Conservation (phyloP, 1,284 basidiomycete genomes). For the Macrocystidia cucumis region DNA sequence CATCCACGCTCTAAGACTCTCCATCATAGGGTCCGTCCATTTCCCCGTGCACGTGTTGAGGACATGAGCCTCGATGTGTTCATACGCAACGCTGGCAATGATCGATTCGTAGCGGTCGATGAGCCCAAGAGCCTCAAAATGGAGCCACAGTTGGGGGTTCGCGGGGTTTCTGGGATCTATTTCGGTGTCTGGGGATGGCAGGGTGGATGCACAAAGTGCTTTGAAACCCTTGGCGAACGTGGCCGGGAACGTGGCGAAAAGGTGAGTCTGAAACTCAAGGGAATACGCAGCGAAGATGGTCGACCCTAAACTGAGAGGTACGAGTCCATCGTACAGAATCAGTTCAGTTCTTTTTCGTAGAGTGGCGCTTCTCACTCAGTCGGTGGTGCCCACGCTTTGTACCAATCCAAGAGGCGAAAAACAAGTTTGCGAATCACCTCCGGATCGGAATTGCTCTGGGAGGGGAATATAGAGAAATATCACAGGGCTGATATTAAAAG, state of each 20-base stretch:
- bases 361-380: conserved; percentile 49
- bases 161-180: conserved; percentile 10
- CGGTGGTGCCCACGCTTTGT: conserved; percentile 54
- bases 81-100: conserved; percentile 77
- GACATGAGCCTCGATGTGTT: conserved; percentile 74
- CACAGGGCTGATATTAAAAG: not conserved
- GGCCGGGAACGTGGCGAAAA: conserved; percentile 61
- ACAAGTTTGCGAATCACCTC: conserved; percentile 44
- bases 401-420: conserved; percentile 56
- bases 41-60: conserved; percentile 55
- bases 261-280: conserved; percentile 59
- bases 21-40: conserved; percentile 66
- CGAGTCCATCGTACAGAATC: conserved; percentile 6
- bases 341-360: not conserved
- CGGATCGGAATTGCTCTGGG: conserved; percentile 38
- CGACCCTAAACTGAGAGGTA: conserved; percentile 43
- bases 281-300: conserved; percentile 54
- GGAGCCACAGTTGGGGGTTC: conserved; percentile 41
- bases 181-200: conserved; percentile 30
- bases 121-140: conserved; percentile 69
- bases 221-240: conserved; percentile 61
- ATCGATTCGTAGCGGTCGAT: conserved; percentile 82
- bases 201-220: conserved; percentile 49
- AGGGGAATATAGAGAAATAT: conserved; percentile 7
- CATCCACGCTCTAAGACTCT: conserved; percentile 66